These are phyloP conservation scores for Xylaria grammica DNA, from an alignment of 495 filamentous ascomycete species.

Conservation along the genomic window DNA sequence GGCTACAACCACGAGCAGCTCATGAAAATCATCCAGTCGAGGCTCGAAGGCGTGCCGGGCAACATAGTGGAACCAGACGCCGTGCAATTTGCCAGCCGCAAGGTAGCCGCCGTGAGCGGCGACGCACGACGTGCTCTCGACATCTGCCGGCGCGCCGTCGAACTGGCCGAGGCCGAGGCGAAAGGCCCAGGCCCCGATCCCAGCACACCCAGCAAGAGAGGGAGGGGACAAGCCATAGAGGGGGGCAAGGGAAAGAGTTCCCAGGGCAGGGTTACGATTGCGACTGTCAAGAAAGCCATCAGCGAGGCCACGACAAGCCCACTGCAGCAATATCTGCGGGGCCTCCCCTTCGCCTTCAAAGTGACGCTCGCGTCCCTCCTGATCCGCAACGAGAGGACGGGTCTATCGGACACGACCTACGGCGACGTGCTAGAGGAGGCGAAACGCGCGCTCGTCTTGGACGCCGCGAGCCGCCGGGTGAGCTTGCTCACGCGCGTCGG, in stretches of 20 bases:
- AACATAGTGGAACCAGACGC: conserved; percentile 92
- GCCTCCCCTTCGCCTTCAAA: conserved; percentile 80
- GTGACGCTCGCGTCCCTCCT: conserved; percentile 83
- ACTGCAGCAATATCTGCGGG: conserved; percentile 82
- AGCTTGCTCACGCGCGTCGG: conserved; percentile 27
- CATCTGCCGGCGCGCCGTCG: conserved; percentile 94
- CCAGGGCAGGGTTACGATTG: conserved; percentile 77
- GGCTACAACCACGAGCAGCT: conserved; percentile 97
- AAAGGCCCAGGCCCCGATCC: conserved; percentile 42
- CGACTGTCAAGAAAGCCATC: conserved; percentile 91
- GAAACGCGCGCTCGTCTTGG: conserved; percentile 70
- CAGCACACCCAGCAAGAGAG: conserved; percentile 48
- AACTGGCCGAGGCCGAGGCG: conserved; percentile 82
- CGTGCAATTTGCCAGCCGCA: conserved; percentile 92
- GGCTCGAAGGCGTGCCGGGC: conserved; percentile 83
- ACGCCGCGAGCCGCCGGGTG: conserved; percentile 54
- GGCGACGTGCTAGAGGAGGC: conserved; percentile 94
- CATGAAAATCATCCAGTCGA: conserved; percentile 95
- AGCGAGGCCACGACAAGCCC: conserved; percentile 92
- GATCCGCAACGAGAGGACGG: conserved; percentile 77
- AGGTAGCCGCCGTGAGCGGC: conserved; percentile 94
- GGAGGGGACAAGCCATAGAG: conserved; percentile 23
- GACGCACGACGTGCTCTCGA: conserved; percentile 93
- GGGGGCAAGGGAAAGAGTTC: conserved; percentile 24
- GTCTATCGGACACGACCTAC: conserved; percentile 82